A percentile compares a stretch with the other conserved stretches of the same genome.
These are phyloP conservation scores for Tanacetum coccineum DNA, from an alignment of 129 eudicot species.

Conservation along the genomic window DNA sequence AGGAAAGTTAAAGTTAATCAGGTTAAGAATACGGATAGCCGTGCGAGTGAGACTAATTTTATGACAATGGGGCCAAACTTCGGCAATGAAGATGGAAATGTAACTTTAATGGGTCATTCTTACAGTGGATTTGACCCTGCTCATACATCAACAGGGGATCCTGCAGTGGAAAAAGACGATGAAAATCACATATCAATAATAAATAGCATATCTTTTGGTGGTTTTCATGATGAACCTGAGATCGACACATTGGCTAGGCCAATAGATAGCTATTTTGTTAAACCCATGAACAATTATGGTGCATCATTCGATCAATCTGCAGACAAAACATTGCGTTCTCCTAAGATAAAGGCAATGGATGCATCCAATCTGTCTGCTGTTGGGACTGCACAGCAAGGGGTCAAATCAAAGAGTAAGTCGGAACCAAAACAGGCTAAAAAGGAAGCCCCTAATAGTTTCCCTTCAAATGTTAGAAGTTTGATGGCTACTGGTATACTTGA, in stretches of 20 bases:
- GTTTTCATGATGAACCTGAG: slow-evolving; percentile 52
- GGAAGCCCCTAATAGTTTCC: slow-evolving; percentile 87
- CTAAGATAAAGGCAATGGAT: slow-evolving; percentile 44
- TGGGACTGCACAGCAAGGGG: slow-evolving; percentile 28
- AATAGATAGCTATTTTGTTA: slow-evolving; percentile 34
- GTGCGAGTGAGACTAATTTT: slow-evolving; percentile 35
- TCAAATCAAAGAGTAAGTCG: slow-evolving; percentile 45
- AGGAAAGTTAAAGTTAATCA: slow-evolving; percentile 72
- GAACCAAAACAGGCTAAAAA: slow-evolving; percentile 60
- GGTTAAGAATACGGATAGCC: slow-evolving; percentile 56
- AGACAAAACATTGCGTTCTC: slow-evolving; percentile 35
- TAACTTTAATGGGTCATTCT: slow-evolving; percentile 43
- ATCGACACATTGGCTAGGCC: slow-evolving; percentile 49
- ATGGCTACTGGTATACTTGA: slow-evolving; percentile 86
- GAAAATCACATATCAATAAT: slow-evolving; percentile 38
- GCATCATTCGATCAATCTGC: slow-evolving; percentile 53
- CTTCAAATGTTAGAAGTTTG: slow-evolving; percentile 82
- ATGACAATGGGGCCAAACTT: slow-evolving; percentile 47
- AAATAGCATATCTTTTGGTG: slow-evolving; percentile 56
- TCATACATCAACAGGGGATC: slow-evolving; percentile 25
- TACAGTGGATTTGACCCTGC: slow-evolving; percentile 41
- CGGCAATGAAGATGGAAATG: slow-evolving; percentile 43
- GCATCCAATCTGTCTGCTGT: slow-evolving; percentile 35
- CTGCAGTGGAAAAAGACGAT: slow-evolving; percentile 39
- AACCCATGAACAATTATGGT: slow-evolving; percentile 33